Conservation (phyloP, 352 stramenopile genomes). For the Globisporangium takayamanum region DNA sequence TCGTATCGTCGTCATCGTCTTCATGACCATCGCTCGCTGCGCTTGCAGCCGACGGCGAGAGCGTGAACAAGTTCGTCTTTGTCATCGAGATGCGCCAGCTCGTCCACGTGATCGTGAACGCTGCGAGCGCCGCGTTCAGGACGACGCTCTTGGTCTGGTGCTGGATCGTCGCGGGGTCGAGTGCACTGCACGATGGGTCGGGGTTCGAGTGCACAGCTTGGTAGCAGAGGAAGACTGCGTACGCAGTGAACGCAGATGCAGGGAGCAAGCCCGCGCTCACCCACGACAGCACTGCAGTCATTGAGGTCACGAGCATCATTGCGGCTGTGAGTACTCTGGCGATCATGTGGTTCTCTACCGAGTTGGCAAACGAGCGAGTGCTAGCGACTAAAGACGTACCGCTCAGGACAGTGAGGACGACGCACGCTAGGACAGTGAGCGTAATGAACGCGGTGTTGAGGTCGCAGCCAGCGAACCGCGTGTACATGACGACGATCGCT, state of each 20-base stretch:
- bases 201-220: slow-evolving; percentile 65
- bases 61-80: slow-evolving; percentile 43
- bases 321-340: neutral
- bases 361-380: neutral
- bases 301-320: neutral
- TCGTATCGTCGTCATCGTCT: slow-evolving; percentile 6
- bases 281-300: slow-evolving; percentile 41
- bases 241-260: slow-evolving; percentile 41
- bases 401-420: slow-evolving; percentile 45
- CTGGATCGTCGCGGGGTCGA: slow-evolving; percentile 22
- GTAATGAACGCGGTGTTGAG: slow-evolving; percentile 57
- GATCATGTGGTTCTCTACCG: neutral
- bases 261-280: slow-evolving; percentile 57
- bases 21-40: slow-evolving; percentile 4
- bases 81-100: slow-evolving; percentile 64
- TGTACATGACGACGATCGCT: slow-evolving; percentile 49
- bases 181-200: slow-evolving; percentile 33
- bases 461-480: slow-evolving; percentile 38
- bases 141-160: slow-evolving; percentile 33
- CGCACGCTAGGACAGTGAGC: slow-evolving; percentile 38
- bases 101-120: slow-evolving; percentile 51
- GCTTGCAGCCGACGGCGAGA: slow-evolving; percentile 21
- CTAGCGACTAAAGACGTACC: slow-evolving; percentile 18
- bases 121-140: slow-evolving; percentile 34
- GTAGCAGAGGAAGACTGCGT: slow-evolving; percentile 67